Percentiles rank a stretch among this genome's conserved stretches.
Conservation (phyloP, 2,329 filamentous ascomycete species). For the Arthrobotrys musiformis region DNA sequence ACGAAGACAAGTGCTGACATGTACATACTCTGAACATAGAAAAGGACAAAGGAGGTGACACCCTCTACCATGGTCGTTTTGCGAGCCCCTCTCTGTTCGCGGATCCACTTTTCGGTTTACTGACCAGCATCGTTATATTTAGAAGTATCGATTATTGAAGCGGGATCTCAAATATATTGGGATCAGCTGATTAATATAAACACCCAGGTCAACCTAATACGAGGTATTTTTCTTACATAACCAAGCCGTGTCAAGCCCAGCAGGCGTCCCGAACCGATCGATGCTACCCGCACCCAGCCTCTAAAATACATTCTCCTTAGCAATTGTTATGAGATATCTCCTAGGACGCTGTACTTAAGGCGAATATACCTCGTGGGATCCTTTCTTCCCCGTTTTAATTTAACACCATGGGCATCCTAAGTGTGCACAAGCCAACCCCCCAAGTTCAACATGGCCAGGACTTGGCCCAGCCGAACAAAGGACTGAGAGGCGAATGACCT, state of each 20-base stretch:
- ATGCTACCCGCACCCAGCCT: conserved; percentile 48
- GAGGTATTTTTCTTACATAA: conserved; percentile 50
- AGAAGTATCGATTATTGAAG: conserved; percentile 48
- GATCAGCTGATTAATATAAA: conserved; percentile 55
- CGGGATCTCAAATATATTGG: conserved; percentile 54
- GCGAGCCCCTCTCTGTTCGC: conserved; percentile 8
- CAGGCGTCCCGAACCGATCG: conserved; percentile 39
- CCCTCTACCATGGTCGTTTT: conserved; percentile 6
- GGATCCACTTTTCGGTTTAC: conserved; percentile 47
- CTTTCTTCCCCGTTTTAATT: conserved; percentile 6
- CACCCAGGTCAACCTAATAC: conserved; percentile 54
- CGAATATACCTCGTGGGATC: conserved; percentile 45
- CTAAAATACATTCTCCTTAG: background rate
- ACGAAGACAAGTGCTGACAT: conserved; percentile 29
- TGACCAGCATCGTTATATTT: conserved; percentile 52
- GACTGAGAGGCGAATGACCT: conserved; percentile 33
- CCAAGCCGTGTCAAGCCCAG: conserved; percentile 50
- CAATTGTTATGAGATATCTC: background rate
- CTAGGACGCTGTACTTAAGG: background rate
- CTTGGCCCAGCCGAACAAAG: conserved; percentile 2
- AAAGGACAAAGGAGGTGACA: conserved; percentile 9
- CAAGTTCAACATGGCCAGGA: background rate
- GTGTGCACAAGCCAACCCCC: background rate
- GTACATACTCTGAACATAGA: background rate
- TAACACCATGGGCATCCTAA: background rate